Evolutionary conservation across 345 rosid species (phyloP).

Genomic region (Arabis alpina): DNA sequence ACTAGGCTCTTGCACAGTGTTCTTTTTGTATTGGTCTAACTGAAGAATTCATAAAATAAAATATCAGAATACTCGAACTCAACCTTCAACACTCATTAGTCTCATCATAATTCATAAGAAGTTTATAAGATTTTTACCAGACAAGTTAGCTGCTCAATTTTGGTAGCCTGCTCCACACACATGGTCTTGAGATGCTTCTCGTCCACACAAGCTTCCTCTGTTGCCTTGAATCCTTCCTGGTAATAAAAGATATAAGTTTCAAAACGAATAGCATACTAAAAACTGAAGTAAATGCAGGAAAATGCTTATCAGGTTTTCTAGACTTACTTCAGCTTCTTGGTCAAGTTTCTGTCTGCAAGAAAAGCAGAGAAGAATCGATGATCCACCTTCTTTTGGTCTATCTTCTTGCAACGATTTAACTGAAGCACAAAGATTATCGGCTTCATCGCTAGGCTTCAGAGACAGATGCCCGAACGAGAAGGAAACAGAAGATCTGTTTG

Average conservation of each 20-base stretch:
- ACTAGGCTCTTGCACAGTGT: constrained; percentile 41
- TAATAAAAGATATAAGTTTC: constrained; percentile 21
- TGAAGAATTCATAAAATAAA: constrained; percentile 32
- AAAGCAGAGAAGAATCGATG: constrained; percentile 56
- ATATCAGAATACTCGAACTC: constrained; percentile 8
- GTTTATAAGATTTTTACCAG: constrained; percentile 45
- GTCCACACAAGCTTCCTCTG: constrained; percentile 48
- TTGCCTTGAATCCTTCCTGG: constrained; percentile 50
- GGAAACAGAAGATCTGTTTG: constrained; percentile 69
- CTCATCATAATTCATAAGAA: not conserved
- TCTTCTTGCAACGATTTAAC: constrained; percentile 48
- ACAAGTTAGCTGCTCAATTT: constrained; percentile 68
- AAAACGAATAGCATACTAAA: not conserved
- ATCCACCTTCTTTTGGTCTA: constrained; percentile 42
- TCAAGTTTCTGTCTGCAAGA: constrained; percentile 72
- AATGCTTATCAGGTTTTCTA: not conserved
- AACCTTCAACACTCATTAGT: not conserved
- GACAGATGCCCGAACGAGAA: constrained; percentile 85
- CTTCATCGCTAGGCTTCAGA: constrained; percentile 68
- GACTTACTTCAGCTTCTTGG: constrained; percentile 41
- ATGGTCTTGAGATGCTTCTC: constrained; percentile 55
- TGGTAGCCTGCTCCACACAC: constrained; percentile 70
- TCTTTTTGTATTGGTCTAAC: constrained; percentile 43
- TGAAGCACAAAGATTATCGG: constrained; percentile 51
- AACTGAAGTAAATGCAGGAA: constrained; percentile 11